Conservation (phyloP, 306 rosid genomes). For the Prunus dulcis region DNA sequence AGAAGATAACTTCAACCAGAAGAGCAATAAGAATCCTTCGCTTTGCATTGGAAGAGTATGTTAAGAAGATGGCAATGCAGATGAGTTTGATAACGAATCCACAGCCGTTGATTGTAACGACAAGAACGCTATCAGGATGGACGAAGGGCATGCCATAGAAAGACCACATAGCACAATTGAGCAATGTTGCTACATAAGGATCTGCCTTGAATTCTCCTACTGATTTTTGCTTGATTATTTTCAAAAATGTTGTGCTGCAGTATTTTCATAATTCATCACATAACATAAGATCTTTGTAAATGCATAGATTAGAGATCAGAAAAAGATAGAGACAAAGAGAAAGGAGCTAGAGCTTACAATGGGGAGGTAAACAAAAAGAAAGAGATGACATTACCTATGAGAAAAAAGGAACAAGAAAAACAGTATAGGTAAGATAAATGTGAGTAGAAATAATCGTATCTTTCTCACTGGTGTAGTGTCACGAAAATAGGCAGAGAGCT, state of each 20-base stretch:
- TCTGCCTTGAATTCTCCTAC: slow-evolving; percentile 71
- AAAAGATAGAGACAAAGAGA: background rate
- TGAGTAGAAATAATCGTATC: too few relatives aligned
- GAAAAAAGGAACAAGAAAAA: background rate
- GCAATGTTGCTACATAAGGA: slow-evolving; percentile 24
- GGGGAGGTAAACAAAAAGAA: slow-evolving; percentile 59
- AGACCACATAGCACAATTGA: slow-evolving; percentile 61
- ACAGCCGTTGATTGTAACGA: slow-evolving; percentile 42
- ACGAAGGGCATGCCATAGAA: slow-evolving; percentile 61
- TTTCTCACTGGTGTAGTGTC: too few relatives aligned
- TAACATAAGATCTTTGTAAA: background rate
- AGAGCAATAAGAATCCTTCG: slow-evolving; percentile 34
- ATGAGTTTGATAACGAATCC: slow-evolving; percentile 43
- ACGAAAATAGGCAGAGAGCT: too few relatives aligned
- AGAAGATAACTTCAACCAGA: slow-evolving; percentile 33
- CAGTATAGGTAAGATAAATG: too few relatives aligned
- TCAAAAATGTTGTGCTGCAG: slow-evolving; percentile 51
- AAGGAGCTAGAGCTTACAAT: slow-evolving; percentile 28
- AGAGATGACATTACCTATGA: slow-evolving; percentile 63
- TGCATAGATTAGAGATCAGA: too few relatives aligned
- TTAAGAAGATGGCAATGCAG: slow-evolving; percentile 46
- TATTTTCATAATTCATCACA: background rate
- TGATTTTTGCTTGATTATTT: slow-evolving; percentile 42
- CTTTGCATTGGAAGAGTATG: slow-evolving; percentile 41
- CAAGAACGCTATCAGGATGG: slow-evolving; percentile 45